Evolutionary conservation across 2,329 filamentous ascomycete species (phyloP).

Genomic region (Teratosphaeria nubilosa): DNA sequence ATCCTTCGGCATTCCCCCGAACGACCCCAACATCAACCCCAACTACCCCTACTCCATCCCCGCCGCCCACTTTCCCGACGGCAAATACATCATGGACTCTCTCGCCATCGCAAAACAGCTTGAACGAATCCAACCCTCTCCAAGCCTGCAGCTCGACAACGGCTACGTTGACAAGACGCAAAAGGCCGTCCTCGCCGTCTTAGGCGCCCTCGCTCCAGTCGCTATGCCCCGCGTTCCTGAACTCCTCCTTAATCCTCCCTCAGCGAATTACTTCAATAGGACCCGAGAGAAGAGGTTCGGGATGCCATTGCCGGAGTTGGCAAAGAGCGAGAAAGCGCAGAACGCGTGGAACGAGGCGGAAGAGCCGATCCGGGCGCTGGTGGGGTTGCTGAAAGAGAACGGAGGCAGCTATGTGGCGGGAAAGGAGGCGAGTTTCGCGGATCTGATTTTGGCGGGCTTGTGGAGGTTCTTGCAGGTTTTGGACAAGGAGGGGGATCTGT

Average conservation of each 20-base stretch:
- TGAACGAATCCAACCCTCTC: conserved; percentile 49
- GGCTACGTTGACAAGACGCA: conserved; percentile 32
- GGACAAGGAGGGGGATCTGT: conserved; percentile 27
- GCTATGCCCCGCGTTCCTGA: conserved; percentile 41
- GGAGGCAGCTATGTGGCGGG: conserved; percentile 55
- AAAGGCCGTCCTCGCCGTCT: conserved; percentile 32
- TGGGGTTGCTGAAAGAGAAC: conserved; percentile 41
- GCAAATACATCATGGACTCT: conserved; percentile 55
- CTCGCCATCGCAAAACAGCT: conserved; percentile 48
- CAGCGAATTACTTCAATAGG: conserved; percentile 45
- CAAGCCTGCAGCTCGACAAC: conserved; percentile 48
- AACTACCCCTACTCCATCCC: conserved; percentile 45
- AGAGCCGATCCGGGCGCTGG: conserved; percentile 27
- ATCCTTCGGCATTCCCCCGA: conserved; percentile 38
- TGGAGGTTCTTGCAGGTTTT: conserved; percentile 30
- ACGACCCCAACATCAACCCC: conserved; percentile 26
- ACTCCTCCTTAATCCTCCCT: conserved; percentile 42
- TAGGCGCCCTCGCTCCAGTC: conserved; percentile 31
- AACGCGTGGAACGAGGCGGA: conserved; percentile 39
- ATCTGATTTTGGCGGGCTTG: conserved; percentile 44
- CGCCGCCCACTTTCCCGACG: conserved; percentile 45
- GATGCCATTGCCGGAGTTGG: conserved; percentile 36
- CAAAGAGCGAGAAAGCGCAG: conserved; percentile 33
- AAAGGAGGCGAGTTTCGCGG: conserved; percentile 44
- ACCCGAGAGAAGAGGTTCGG: conserved; percentile 43